These are phyloP conservation scores for Mycothermus thermophilus DNA, from an alignment of 495 filamentous ascomycete species.

Conservation along the genomic window DNA sequence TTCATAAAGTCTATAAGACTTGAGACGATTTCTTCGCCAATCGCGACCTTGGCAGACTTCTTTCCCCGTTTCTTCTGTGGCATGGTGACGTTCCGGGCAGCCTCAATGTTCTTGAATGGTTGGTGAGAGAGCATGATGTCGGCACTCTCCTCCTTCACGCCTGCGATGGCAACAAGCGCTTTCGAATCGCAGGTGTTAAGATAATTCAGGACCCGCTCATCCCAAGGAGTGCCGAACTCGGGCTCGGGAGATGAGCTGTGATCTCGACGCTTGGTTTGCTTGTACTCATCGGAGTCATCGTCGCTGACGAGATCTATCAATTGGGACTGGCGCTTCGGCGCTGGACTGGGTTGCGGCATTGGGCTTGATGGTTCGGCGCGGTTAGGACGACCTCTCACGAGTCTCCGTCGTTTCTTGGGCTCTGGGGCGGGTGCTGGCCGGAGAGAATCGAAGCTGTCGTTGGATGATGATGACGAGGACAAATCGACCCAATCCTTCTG, in stretches of 20 bases:
- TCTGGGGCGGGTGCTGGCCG: slow-evolving; percentile 3
- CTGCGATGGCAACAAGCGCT: slow-evolving; percentile 65
- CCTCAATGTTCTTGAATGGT: slow-evolving; percentile 51
- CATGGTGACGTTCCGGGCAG: slow-evolving; percentile 47
- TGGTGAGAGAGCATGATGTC: slow-evolving; percentile 50
- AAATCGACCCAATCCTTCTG: slow-evolving; percentile 18
- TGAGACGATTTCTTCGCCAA: slow-evolving; percentile 29
- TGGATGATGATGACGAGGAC: slow-evolving; percentile 10
- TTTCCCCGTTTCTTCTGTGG: slow-evolving; percentile 22
- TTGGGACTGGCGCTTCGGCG: neutral
- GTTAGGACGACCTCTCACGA: slow-evolving; percentile 18
- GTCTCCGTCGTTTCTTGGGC: slow-evolving; percentile 16
- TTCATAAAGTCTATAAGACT: slow-evolving; percentile 18
- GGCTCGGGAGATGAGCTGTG: slow-evolving; percentile 4
- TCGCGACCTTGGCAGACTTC: slow-evolving; percentile 20
- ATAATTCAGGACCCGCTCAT: slow-evolving; percentile 51
- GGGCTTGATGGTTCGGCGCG: slow-evolving; percentile 9
- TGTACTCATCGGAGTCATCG: slow-evolving; percentile 15
- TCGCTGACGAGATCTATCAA: slow-evolving; percentile 19
- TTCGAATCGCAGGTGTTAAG: slow-evolving; percentile 65
- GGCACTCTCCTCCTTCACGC: slow-evolving; percentile 51
- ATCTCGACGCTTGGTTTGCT: slow-evolving; percentile 3
- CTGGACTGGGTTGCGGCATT: slow-evolving; percentile 1
- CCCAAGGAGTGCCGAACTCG: slow-evolving; percentile 6
- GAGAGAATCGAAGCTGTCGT: slow-evolving; percentile 7